A percentile compares a stretch with the other conserved stretches of the same genome.
Conservation (phyloP, 148 eudicot species). For the Rhododendron molle region DNA sequence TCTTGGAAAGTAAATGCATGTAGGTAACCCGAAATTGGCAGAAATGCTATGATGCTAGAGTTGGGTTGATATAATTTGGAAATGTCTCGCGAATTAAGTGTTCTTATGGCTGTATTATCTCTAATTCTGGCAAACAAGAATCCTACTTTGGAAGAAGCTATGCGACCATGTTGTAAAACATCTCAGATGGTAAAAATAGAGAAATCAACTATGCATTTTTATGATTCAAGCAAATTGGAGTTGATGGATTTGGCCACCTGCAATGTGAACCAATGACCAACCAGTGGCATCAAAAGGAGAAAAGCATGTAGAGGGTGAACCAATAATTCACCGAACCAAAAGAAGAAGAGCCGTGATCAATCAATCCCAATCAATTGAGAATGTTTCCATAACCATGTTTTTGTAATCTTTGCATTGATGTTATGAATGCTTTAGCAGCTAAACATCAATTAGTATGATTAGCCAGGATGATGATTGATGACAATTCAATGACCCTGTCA, state of each 20-base stretch:
- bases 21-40: not conserved
- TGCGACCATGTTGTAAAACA: not conserved
- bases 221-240: not conserved
- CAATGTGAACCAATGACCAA: not conserved
- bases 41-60: not conserved
- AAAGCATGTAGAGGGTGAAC: not conserved
- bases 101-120: not conserved
- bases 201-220: not conserved
- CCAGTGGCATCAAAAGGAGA: not conserved
- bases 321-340: not conserved
- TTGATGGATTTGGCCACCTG: not conserved
- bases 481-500: not conserved
- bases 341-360: not conserved
- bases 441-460: not conserved
- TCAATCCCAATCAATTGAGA: not conserved
- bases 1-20: not conserved
- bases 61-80: not conserved
- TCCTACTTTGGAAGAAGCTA: not conserved
- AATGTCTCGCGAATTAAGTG: not conserved
- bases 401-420: not conserved
- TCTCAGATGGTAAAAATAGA: not conserved
- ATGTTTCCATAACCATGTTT: not conserved
- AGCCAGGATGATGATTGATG: not conserved
- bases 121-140: not conserved
- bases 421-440: not conserved